A percentile compares a stretch with the other conserved stretches of the same genome.
Evolutionary conservation across 768 basidiomycete species (phyloP).

Genomic region (Galerina sulciceps): DNA sequence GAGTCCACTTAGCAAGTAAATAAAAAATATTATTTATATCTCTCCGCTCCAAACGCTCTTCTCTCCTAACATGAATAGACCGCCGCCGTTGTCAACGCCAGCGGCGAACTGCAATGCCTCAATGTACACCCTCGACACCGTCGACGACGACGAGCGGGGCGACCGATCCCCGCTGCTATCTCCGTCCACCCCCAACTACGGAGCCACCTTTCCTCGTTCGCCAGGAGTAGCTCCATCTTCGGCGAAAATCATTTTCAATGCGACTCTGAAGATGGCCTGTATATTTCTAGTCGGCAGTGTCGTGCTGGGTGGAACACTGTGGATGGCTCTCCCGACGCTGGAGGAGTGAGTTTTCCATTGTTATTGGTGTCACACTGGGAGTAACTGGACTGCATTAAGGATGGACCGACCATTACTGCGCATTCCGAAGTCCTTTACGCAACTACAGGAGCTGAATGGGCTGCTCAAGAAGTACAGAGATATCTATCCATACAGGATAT

Average conservation of each 20-base stretch:
- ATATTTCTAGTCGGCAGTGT: slow-evolving; percentile 75
- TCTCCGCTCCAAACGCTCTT: background rate
- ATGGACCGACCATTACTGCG: slow-evolving; percentile 76
- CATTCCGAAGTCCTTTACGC: slow-evolving; percentile 86
- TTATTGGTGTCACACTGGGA: background rate
- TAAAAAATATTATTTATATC: slow-evolving; percentile 9
- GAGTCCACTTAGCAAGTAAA: slow-evolving; percentile 28
- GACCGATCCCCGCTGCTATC: slow-evolving; percentile 49
- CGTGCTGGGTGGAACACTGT: slow-evolving; percentile 78
- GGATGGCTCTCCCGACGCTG: slow-evolving; percentile 78
- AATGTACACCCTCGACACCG: slow-evolving; percentile 68
- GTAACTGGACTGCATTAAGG: slow-evolving; percentile 38
- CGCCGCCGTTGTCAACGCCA: slow-evolving; percentile 16
- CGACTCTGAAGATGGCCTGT: slow-evolving; percentile 81
- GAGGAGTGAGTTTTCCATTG: slow-evolving; percentile 61
- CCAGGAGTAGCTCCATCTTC: slow-evolving; percentile 43
- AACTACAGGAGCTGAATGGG: slow-evolving; percentile 83
- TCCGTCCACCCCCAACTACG: slow-evolving; percentile 54
- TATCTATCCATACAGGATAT: slow-evolving; percentile 83
- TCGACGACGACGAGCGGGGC: slow-evolving; percentile 33
- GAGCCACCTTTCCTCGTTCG: slow-evolving; percentile 48
- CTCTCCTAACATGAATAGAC: slow-evolving; percentile 13
- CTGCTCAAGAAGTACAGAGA: slow-evolving; percentile 92
- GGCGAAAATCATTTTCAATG: slow-evolving; percentile 71
- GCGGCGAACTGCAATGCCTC: slow-evolving; percentile 32